A percentile compares a stretch with the other conserved stretches of the same genome.
phyloP scores from a whole-genome alignment of 2,329 filamentous ascomycete species.

The Myriangium duriaei region DNA sequence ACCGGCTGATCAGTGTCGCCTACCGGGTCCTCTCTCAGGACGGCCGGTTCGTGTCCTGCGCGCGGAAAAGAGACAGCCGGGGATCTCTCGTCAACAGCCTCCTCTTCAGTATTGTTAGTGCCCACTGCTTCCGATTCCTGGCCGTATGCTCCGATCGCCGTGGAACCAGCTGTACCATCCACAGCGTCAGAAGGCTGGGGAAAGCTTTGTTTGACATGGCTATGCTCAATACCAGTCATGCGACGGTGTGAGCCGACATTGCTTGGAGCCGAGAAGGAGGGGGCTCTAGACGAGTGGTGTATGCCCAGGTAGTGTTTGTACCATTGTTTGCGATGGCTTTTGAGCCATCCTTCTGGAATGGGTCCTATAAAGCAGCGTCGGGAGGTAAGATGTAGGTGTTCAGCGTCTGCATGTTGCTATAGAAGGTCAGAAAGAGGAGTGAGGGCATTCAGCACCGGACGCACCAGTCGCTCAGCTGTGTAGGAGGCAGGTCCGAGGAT shows the following conservation, averaged over 20 bases:
- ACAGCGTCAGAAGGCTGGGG: conserved; percentile 26
- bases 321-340: conserved; percentile 50
- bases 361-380: conserved; percentile 53
- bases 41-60: background rate
- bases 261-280: conserved; percentile 41
- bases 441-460: too few relatives aligned
- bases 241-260: conserved; percentile 32
- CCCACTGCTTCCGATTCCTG: conserved; percentile 5
- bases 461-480: conserved; percentile 12
- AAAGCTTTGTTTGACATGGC: conserved; percentile 30
- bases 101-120: conserved; percentile 15
- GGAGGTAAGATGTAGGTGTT: conserved; percentile 49
- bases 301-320: conserved; percentile 40
- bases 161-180: conserved; percentile 7
- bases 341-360: conserved; percentile 53
- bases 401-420: conserved; percentile 47
- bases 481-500: conserved; percentile 12
- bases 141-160: conserved; percentile 2
- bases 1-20: background rate
- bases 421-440: conserved; percentile 15
- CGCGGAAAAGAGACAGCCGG: conserved; percentile 23
- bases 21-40: background rate
- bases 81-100: conserved; percentile 16
- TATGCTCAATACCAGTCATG: conserved; percentile 27
- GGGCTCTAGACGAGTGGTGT: conserved; percentile 30